Conservation (phyloP, 441 rosid genomes). For the Macaranga tanarius region DNA sequence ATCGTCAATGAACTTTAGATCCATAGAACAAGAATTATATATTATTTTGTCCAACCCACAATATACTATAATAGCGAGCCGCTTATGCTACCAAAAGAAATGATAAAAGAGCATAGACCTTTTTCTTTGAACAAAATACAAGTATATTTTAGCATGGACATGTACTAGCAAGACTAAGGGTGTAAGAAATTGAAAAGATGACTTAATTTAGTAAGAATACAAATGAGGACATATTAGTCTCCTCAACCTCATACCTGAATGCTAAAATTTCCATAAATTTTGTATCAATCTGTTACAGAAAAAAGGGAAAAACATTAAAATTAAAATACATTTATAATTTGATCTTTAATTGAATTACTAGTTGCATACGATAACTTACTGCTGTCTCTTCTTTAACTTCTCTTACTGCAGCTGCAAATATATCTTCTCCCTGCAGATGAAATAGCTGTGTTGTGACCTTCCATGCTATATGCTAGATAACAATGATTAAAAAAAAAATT, state of each 20-base stretch:
- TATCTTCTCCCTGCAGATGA: constrained; percentile 58
- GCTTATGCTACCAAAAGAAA: not conserved
- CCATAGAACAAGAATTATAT: not conserved
- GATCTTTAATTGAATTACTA: not conserved
- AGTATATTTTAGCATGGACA: not conserved
- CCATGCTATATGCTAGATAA: not conserved
- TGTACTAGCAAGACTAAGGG: not conserved
- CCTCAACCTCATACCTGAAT: constrained; percentile 47
- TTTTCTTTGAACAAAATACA: too few relatives aligned
- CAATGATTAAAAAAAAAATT: constrained; percentile 7
- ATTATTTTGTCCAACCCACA: not conserved
- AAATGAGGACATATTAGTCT: constrained; percentile 1
- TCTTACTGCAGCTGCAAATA: constrained; percentile 53
- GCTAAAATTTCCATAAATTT: constrained; percentile 58
- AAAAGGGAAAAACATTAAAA: not conserved
- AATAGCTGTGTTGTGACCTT: constrained; percentile 5
- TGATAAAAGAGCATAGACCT: too few relatives aligned
- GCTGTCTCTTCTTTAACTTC: constrained; percentile 76
- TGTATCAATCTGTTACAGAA: constrained; percentile 49
- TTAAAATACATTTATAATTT: not conserved
- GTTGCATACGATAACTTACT: constrained; percentile 37
- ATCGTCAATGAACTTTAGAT: not conserved
- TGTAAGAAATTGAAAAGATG: not conserved
- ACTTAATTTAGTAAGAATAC: not conserved
- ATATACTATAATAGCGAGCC: not conserved